Base-by-base conservation (phyloP, 768 basidiomycete genomes). In the Galerina marginata region DNA sequence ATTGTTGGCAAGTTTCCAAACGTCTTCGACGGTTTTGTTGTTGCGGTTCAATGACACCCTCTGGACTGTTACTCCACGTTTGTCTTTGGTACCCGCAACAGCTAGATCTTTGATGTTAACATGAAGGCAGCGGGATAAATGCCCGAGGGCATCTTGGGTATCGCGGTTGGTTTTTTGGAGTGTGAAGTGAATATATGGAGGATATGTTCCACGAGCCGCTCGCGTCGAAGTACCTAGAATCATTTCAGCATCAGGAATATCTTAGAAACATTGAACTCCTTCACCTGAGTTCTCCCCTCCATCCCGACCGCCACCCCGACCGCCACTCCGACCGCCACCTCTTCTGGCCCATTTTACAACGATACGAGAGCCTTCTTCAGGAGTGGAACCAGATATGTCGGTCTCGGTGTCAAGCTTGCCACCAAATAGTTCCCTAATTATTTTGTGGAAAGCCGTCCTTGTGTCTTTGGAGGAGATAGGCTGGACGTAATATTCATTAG, bases 91-190 rank as follows among this genome's bases (percentile, higher is more conserved):
- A 0, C 97, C 97, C 3, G 95, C 93, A 25, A 95, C 91, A 23
- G 89, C 86, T 7, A 99, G 80, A 69, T 96, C 93, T 74, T 91
- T 95, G 51, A 87, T 72, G 23, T 80, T 86, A 59, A 89, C 86
- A 61, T 90, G 88, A n/a, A 98, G 79, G 33, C 83, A 81, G 12
- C 95, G 88, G 15, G 92, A 81, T 36, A 99, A 77, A 67, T 96
- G 82, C 1, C 86, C 81, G 20, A 99, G 85, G 2, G 93, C 94
- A 69, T 99, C 97, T 70, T 97, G 95, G 3, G 95, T 97, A 70
- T 99, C 97, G 45, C 97, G 89, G 71, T 99, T 99, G 20, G 95
- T 93, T 76, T 99, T 99, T 71, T 96, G 95, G 37, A 99, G 77
- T 1, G 93, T 97, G 73, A 99, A 97, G 70, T 98, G 95, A 63